phyloP scores from a whole-genome alignment of 345 rosid genomes.

The Chamaenerion angustifolium region DNA sequence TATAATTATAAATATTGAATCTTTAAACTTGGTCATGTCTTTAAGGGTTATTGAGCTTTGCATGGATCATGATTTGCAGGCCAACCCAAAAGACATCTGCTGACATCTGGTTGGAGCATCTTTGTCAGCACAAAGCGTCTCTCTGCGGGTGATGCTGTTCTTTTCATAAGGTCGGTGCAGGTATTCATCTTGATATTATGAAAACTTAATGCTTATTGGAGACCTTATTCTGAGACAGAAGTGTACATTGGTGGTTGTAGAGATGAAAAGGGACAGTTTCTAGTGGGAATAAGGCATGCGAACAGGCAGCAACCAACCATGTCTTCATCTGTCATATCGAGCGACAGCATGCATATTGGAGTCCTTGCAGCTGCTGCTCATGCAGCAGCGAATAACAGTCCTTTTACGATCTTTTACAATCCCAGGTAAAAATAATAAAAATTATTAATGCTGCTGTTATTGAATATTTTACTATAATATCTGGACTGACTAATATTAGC shows the following conservation, averaged over 20 bases:
- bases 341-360: constrained; percentile 99
- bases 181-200: not conserved
- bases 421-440: constrained; percentile 44
- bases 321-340: constrained; percentile 87
- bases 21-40: not conserved
- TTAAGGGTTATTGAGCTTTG: too few species aligned
- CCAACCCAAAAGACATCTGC: constrained; percentile 82
- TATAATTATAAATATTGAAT: not conserved
- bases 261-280: constrained; percentile 84
- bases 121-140: constrained; percentile 90
- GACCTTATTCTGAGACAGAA: too few species aligned
- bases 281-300: constrained; percentile 78
- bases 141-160: constrained; percentile 87
- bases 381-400: constrained; percentile 89
- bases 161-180: constrained; percentile 56
- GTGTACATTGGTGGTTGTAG: constrained; percentile 20
- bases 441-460: too few species aligned
- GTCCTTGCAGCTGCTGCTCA: constrained; percentile 99
- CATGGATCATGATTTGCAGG: constrained; percentile 24
- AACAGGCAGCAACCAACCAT: constrained; percentile 85
- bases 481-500: not conserved
- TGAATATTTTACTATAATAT: not conserved
- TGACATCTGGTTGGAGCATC: constrained; percentile 95
- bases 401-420: constrained; percentile 82
- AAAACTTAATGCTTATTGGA: not conserved